Evolutionary conservation across 1,284 basidiomycete genomes (phyloP), one percentile per base, ranked within the genome.

Genomic region (Mycena sp.): DNA sequence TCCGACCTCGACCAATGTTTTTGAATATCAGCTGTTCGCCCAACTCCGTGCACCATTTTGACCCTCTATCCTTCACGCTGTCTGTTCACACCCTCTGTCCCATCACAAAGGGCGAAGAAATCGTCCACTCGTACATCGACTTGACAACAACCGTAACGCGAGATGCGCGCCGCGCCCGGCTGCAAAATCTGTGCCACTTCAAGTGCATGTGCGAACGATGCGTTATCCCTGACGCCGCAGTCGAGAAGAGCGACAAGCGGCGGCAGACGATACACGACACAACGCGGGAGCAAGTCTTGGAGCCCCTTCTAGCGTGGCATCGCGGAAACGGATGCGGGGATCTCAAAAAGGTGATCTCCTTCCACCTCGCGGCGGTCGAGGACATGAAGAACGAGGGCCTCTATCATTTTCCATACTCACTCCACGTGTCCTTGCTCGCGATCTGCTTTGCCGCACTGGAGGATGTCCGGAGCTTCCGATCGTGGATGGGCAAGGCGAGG

Each of bases 401-500:
- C 16, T 44, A 56, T 37, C 48, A 51, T 17, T 37, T 49, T 30
- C 45, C 52, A 11, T 66, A 66, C 25, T 51, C 26, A 12, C 48
- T 57, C 30, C 64, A 66, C 49, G 16, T 63, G 5, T 32, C 40
- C n/a, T 6, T 29, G 23, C 64, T 66, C 23, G 61, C 64, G 12
- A 40, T 55, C 5, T 66, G 61, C 28, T 66, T 56, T 21, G 64
- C 64, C 17, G 64, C 57, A 28, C 17, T 57, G 17, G 53, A 59
- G 44, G 64, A 66, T 37, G 44, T 54, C 4, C 52, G 56, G 23
- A 40, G 54, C 17, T 67, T 67, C 23, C 46, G 65, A 12, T 32
- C 40, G 41, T 67, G 65, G 65, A 61, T 67, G 38, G 61, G 57
- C 28, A 63, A 53, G 57, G 58, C 61, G 29, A 45, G 65, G 40